phyloP scores from a whole-genome alignment of 2,329 filamentous ascomycete species.

The Xylariaceae sp. region DNA sequence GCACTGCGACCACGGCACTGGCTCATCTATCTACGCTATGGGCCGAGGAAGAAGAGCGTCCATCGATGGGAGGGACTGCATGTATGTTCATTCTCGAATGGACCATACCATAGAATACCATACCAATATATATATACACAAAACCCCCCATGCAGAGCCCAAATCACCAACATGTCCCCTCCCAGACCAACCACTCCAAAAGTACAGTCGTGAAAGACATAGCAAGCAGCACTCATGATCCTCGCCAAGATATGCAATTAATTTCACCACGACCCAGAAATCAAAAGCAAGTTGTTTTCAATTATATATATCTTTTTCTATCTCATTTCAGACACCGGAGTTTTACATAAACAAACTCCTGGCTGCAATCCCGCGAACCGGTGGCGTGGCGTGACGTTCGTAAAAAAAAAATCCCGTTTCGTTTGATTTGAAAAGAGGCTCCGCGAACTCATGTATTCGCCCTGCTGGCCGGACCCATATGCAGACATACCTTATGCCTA shows the following conservation, averaged over 20 bases:
- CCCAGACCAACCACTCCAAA: too few species aligned
- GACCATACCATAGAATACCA: too few species aligned
- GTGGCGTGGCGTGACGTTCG: constrained; percentile 37
- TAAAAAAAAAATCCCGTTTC: constrained; percentile 33
- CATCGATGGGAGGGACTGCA: too few species aligned
- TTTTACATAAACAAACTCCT: constrained; percentile 24
- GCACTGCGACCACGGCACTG: background rate
- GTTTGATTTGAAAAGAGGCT: constrained; percentile 23
- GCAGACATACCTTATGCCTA: background rate
- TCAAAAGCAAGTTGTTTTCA: background rate
- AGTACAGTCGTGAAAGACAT: too few species aligned
- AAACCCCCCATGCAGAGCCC: too few species aligned
- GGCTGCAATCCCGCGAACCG: constrained; percentile 33
- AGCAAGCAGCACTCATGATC: too few species aligned
- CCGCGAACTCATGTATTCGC: constrained; percentile 2
- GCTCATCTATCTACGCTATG: too few species aligned
- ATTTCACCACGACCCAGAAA: background rate
- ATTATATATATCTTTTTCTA: constrained; percentile 27
- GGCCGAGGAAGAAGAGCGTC: too few species aligned
- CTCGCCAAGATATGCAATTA: background rate
- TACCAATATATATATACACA: too few species aligned
- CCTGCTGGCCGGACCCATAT: too few species aligned
- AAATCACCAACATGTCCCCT: too few species aligned
- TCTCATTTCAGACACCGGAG: constrained; percentile 30
- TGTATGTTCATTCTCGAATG: too few species aligned